Evolutionary conservation across 2,329 filamentous ascomycete genomes (phyloP).

Genomic region (Thielaviopsis musarum): DNA sequence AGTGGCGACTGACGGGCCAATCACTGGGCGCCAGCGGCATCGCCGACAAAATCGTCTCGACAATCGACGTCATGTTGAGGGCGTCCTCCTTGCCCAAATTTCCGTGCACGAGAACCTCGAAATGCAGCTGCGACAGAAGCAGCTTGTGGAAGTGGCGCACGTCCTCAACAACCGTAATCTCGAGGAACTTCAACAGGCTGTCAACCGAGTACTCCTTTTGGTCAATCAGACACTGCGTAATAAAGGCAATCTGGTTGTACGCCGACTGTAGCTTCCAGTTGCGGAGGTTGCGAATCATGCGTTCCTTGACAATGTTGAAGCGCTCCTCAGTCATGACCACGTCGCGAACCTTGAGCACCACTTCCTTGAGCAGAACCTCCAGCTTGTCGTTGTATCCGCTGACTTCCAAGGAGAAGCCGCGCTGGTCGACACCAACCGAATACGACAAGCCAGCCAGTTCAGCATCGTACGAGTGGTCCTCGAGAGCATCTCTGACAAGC

Average conservation of each 20-base stretch:
- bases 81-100: slow-evolving; percentile 93
- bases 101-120: slow-evolving; percentile 78
- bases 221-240: slow-evolving; percentile 60
- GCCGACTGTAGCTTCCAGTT: slow-evolving; percentile 83
- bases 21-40: slow-evolving; percentile 57
- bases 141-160: slow-evolving; percentile 65
- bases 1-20: slow-evolving; percentile 60
- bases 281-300: slow-evolving; percentile 55
- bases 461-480: slow-evolving; percentile 90
- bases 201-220: slow-evolving; percentile 67
- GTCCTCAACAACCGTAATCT: slow-evolving; percentile 54
- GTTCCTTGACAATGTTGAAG: slow-evolving; percentile 83
- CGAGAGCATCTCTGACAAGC: slow-evolving; percentile 72
- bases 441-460: slow-evolving; percentile 84
- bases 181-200: slow-evolving; percentile 61
- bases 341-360: slow-evolving; percentile 68
- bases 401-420: slow-evolving; percentile 62
- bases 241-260: slow-evolving; percentile 75
- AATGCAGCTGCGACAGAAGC: slow-evolving; percentile 65
- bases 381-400: slow-evolving; percentile 96
- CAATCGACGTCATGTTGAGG: slow-evolving; percentile 63
- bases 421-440: slow-evolving; percentile 51
- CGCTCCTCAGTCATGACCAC: slow-evolving; percentile 71
- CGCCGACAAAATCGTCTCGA: slow-evolving; percentile 63
- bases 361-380: slow-evolving; percentile 74